Conservation (phyloP, 1,284 basidiomycete genomes). For the Meripilus lineatus region DNA sequence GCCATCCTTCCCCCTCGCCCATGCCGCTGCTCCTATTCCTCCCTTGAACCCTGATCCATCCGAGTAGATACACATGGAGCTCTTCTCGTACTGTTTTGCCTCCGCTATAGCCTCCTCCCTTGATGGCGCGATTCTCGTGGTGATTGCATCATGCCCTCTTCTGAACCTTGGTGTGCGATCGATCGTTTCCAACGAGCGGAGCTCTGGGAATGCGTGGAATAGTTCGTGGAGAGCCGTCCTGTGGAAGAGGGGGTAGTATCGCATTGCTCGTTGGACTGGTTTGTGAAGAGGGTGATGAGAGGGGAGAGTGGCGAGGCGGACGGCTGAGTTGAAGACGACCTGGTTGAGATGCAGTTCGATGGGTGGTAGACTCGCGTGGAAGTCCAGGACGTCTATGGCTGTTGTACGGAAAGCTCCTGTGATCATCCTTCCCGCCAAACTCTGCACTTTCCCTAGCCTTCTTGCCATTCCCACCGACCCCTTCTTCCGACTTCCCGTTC, state of each 20-base stretch:
- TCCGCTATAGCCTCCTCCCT: slow-evolving; percentile 1
- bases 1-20: too few relatives aligned
- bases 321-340: slow-evolving; percentile 20
- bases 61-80: slow-evolving; percentile 12
- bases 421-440: slow-evolving; percentile 16
- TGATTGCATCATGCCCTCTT: not conserved
- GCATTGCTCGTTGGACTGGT: not conserved
- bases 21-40: slow-evolving; percentile 2
- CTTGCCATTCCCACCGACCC: slow-evolving; percentile 13
- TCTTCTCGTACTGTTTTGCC: not conserved
- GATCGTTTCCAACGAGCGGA: slow-evolving; percentile 2
- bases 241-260: slow-evolving; percentile 8
- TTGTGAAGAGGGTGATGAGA: slow-evolving; percentile 26
- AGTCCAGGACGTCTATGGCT: slow-evolving; percentile 18
- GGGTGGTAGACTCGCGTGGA: slow-evolving; percentile 20
- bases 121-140: not conserved
- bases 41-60: slow-evolving; percentile 15
- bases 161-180: slow-evolving; percentile 9
- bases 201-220: slow-evolving; percentile 13
- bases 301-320: slow-evolving; percentile 29
- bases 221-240: slow-evolving; percentile 15
- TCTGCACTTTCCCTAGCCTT: slow-evolving; percentile 13
- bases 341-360: slow-evolving; percentile 21
- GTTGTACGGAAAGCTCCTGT: slow-evolving; percentile 21
- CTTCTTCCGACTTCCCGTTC: not conserved